Conservation (phyloP, 108 stramenopile genomes). For the Craspedostauros australis region DNA sequence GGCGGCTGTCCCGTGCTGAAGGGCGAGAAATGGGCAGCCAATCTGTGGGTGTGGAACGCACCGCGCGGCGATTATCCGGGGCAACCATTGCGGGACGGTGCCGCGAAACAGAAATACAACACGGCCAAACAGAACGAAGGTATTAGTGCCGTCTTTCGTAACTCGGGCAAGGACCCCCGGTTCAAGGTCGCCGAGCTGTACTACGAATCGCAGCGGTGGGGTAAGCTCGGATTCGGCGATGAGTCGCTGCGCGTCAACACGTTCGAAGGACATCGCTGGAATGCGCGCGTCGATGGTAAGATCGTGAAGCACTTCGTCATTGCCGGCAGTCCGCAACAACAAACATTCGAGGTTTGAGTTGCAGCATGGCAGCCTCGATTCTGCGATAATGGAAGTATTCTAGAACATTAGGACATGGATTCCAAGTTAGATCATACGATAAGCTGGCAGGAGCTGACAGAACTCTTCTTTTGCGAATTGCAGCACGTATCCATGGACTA, state of each 20-base stretch:
- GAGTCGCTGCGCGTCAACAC: slow-evolving; percentile 52
- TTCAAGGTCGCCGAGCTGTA: slow-evolving; percentile 45
- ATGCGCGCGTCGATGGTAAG: slow-evolving; percentile 50
- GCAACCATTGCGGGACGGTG: slow-evolving; percentile 11
- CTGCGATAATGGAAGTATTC: too few relatives aligned
- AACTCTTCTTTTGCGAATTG: too few relatives aligned
- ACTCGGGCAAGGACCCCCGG: slow-evolving; percentile 30
- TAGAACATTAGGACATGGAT: too few relatives aligned
- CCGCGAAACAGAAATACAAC: background rate
- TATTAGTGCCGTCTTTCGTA: slow-evolving; percentile 49
- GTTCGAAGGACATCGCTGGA: slow-evolving; percentile 69
- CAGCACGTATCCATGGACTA: too few relatives aligned
- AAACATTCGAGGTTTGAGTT: too few relatives aligned
- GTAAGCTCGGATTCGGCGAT: slow-evolving; percentile 43
- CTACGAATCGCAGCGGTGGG: slow-evolving; percentile 62
- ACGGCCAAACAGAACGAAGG: slow-evolving; percentile 16
- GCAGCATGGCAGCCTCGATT: too few relatives aligned
- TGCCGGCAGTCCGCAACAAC: slow-evolving; percentile 24
- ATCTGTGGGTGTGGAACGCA: slow-evolving; percentile 88
- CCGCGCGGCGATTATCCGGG: slow-evolving; percentile 28
- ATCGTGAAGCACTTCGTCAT: slow-evolving; percentile 40
- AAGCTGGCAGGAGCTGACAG: too few relatives aligned
- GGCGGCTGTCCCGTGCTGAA: slow-evolving; percentile 75
- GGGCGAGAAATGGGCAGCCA: slow-evolving; percentile 87
- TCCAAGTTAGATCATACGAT: too few relatives aligned